Conservation (phyloP, 1,139 yeast species). For the Geotrichum australiense region DNA sequence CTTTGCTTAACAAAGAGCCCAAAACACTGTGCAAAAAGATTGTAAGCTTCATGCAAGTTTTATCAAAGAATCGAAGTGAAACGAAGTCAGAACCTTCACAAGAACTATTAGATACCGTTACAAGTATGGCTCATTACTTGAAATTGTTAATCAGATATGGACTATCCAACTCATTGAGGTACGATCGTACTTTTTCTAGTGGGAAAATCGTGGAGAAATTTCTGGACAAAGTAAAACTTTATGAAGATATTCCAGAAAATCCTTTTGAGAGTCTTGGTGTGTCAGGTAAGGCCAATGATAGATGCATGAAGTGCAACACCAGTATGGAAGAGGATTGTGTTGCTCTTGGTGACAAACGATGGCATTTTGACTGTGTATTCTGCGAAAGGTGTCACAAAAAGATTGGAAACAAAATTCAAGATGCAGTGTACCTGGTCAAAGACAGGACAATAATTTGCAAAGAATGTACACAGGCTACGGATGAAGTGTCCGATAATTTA, state of each 20-base stretch:
- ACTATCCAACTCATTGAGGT: constrained; percentile 62
- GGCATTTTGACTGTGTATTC: constrained; percentile 72
- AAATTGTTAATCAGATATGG: constrained; percentile 81
- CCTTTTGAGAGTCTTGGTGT: constrained; percentile 45
- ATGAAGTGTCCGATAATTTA: constrained; percentile 47
- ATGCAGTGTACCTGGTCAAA: constrained; percentile 39
- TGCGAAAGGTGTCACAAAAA: constrained; percentile 40
- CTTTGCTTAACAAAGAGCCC: constrained; percentile 63
- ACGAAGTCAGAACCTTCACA: constrained; percentile 38
- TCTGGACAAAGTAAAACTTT: constrained; percentile 46
- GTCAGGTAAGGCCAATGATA: constrained; percentile 66
- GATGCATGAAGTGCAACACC: constrained; percentile 61
- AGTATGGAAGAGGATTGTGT: constrained; percentile 81
- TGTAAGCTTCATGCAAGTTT: constrained; percentile 38
- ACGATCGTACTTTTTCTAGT: constrained; percentile 52
- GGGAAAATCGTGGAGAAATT: constrained; percentile 60
- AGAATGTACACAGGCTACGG: constrained; percentile 46
- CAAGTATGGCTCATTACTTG: constrained; percentile 89
- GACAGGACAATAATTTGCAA: constrained; percentile 45
- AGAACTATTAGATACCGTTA: constrained; percentile 71
- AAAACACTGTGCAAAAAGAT: constrained; percentile 57
- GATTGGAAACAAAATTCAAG: constrained; percentile 29
- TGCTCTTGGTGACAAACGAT: constrained; percentile 53
- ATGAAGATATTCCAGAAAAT: constrained; percentile 38
- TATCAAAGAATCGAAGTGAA: constrained; percentile 33